phyloP scores from a whole-genome alignment of 225 moss, liverwort and hornwort species.

The Thuidium tamariscinum region DNA sequence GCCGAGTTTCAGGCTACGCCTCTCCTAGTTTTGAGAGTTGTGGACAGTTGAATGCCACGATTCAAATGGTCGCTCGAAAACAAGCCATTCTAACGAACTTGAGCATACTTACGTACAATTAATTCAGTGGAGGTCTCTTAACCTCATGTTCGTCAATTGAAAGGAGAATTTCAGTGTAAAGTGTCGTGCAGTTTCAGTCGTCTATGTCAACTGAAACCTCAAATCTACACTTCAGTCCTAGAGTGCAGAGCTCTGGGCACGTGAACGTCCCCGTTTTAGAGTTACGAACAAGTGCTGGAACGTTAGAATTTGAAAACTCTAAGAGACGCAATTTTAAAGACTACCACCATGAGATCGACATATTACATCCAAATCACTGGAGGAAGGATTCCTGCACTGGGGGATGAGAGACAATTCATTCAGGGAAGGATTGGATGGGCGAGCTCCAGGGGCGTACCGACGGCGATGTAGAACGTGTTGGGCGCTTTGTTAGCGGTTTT shows the following conservation, averaged over 20 bases:
- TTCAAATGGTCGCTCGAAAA: neutral
- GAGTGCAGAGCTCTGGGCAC: neutral
- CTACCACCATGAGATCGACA: neutral
- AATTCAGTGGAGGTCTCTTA: neutral
- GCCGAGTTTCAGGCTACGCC: neutral
- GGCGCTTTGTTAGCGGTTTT: slow-evolving; percentile 43
- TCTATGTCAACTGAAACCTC: neutral
- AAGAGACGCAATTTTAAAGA: neutral
- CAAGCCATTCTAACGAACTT: neutral
- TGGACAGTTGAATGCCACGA: neutral
- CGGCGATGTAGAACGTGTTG: slow-evolving; percentile 67
- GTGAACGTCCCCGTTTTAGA: neutral
- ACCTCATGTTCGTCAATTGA: neutral
- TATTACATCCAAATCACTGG: neutral
- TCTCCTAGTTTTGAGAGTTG: neutral
- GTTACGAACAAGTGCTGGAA: neutral
- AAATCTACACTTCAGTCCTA: neutral
- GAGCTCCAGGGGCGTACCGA: slow-evolving; percentile 3
- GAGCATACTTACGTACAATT: no score
- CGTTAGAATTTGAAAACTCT: neutral
- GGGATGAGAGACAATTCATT: neutral
- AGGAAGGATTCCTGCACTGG: neutral
- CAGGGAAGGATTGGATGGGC: neutral
- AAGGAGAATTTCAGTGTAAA: neutral
- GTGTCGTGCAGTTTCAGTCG: neutral